Conservation (phyloP, 2,329 filamentous ascomycete genomes). For the Colletotrichum lupini region DNA sequence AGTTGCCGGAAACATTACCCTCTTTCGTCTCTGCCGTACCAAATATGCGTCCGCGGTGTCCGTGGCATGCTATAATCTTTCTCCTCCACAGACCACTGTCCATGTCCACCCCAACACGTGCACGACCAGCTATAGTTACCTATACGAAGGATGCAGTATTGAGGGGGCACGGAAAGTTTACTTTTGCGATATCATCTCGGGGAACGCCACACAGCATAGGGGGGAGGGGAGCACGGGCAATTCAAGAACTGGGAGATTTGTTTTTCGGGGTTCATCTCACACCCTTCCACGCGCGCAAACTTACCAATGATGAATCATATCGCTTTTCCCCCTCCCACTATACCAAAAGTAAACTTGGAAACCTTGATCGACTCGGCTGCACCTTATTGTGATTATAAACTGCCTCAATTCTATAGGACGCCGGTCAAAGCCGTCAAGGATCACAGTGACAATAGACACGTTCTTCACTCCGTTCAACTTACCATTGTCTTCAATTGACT, state of each 20-base stretch:
- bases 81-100: too few relatives aligned
- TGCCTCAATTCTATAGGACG: not conserved
- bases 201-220: not conserved
- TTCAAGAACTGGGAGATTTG: not conserved
- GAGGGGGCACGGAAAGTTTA: not conserved
- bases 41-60: not conserved
- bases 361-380: not conserved
- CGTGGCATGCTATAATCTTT: not conserved
- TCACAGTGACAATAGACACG: not conserved
- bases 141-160: not conserved
- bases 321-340: not conserved
- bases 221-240: not conserved
- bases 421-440: not conserved
- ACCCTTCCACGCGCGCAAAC: not conserved
- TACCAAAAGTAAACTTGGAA: slow-evolving; percentile 8
- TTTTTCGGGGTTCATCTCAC: not conserved
- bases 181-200: not conserved
- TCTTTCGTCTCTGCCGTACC: not conserved
- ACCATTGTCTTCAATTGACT: not conserved
- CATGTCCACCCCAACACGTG: not conserved
- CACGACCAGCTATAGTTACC: not conserved
- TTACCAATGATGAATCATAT: slow-evolving; percentile 10
- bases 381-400: not conserved
- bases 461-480: not conserved
- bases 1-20: not conserved